Base-by-base conservation (phyloP, 305 asterid genomes). In the Solanum hybrid region DNA sequence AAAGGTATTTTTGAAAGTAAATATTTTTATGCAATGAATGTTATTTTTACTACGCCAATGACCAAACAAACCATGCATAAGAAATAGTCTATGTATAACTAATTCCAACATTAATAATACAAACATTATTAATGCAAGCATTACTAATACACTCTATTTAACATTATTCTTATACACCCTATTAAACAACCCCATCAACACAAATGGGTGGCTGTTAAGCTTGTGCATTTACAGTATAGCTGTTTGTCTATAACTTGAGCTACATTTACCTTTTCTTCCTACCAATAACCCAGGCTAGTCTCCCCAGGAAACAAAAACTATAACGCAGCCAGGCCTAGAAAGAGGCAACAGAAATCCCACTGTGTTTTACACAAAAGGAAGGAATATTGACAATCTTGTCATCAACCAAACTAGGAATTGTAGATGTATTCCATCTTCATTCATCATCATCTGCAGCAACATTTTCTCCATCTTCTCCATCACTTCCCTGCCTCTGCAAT, bases 381-480 rank as follows among this genome's bases (percentile, higher is more conserved):
- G 37, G 12, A 84, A 31, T 84, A 56, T 51, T 22, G 75, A 66
- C 37, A 84, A 51, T 84, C 42, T 51, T 84, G 75, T 29, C 87
- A 56, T 51, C 31, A 31, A 19, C 42, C 29, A 51, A 56, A 51
- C 31, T 56, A 85, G 87, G n/a, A 85, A 32, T 51, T 31, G 87
- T 22, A 56, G 10, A 11, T 72, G 81, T 31, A 40, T 69, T 89
- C 27, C 72, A 60, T 87, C 90, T 31, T 93, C 91, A 90, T 82
- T 94, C 93, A 69, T 93, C 96, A 91, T 93, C 94, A 80, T 91
- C 95, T 86, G 82, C 95, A 36, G 89, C 91, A 36, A 89, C 93
- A 76, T 86, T 90, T 38, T 89, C 89, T 32, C 9, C 69, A 66
- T 71, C 91, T 78, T 88, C 91, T 42, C 40, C 38, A 40, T 27